Percentiles rank a stretch among this genome's conserved stretches.
phyloP scores from a whole-genome alignment of 306 rosid species.

The Prunus dulcis region DNA sequence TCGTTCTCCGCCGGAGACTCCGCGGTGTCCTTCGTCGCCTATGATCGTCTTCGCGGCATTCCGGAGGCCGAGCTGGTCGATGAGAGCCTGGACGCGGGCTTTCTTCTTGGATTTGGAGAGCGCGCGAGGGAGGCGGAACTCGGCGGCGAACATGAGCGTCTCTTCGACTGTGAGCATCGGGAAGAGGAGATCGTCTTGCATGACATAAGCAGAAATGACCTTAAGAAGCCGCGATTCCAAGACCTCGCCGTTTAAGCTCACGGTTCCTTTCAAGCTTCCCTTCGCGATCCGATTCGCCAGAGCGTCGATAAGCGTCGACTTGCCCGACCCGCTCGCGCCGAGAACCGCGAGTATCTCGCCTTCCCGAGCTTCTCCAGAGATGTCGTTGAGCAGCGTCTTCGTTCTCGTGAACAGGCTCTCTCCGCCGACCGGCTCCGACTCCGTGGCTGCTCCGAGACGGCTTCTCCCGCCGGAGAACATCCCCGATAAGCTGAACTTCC shows the following conservation, averaged over 20 bases:
- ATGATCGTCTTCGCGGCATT: slow-evolving; percentile 76
- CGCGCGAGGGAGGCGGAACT: slow-evolving; percentile 70
- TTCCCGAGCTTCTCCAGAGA: slow-evolving; percentile 87
- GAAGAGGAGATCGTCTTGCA: slow-evolving; percentile 93
- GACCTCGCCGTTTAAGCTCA: slow-evolving; percentile 72
- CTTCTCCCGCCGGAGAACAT: background rate
- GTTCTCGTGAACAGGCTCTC: slow-evolving; percentile 45
- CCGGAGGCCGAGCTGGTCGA: slow-evolving; percentile 85
- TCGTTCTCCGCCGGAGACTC: slow-evolving; percentile 88
- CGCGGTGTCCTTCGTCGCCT: slow-evolving; percentile 95
- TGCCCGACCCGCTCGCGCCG: slow-evolving; percentile 95
- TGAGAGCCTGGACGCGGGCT: slow-evolving; percentile 66
- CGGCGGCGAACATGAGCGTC: slow-evolving; percentile 87
- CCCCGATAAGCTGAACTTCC: slow-evolving; percentile 42
- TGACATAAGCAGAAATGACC: slow-evolving; percentile 89
- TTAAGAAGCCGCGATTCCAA: slow-evolving; percentile 70
- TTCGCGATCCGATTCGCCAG: slow-evolving; percentile 82
- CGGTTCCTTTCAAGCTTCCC: slow-evolving; percentile 76
- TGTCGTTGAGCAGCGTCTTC: slow-evolving; percentile 69
- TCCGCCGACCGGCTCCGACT: slow-evolving; percentile 23
- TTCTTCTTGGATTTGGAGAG: slow-evolving; percentile 82
- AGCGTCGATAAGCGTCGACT: slow-evolving; percentile 88
- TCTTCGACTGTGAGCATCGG: slow-evolving; percentile 98
- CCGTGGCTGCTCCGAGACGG: slow-evolving; percentile 24
- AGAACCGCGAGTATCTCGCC: slow-evolving; percentile 90